Base-by-base conservation (phyloP, 768 basidiomycete genomes). In the Tephrocybe rancida region DNA sequence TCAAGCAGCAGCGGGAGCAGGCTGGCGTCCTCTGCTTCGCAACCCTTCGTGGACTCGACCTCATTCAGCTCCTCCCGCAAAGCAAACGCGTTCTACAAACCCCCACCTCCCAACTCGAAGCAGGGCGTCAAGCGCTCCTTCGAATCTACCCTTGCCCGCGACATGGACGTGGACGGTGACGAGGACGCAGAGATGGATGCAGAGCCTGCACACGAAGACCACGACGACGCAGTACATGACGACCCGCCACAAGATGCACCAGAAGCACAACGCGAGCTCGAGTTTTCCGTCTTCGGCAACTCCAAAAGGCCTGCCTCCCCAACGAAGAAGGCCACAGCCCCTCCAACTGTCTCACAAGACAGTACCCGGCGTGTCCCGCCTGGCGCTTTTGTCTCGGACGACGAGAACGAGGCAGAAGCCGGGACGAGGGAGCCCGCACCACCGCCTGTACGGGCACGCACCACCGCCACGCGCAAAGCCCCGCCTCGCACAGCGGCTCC, bases 51-150 rank as follows among this genome's bases (percentile, higher is more conserved):
- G 11, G 44, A 50, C 5, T 48, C 55, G 2, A 53, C 18, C 22
- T 56, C 61, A 2, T 82, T 85, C 50, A 73, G 76, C 6, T 75
- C 78, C 1, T 78, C 77, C 45, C 73, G 72, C 27, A 75, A 78
- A 8, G 76, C 73, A 21, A 90, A 89, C 57, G 88, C 88, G 3
- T 90, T 90, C 64, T 89, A 83, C 62, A 74, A 78, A 32, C 86
- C 84, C 0, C 78, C 82, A 3, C 58, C 68, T 10, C 49, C 65
- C 1, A 64, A 62, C 13, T 39, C 44, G 19, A 44, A 43, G 55
- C 72, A 71, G 49, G 70, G 70, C 6, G 61, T 65, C n/a, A 74
- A 74, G 54, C 64, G 67, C 11, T 57, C 64, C 0, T 70, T 69
- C 48, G 70, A 62, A 27, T 54, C 52, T 6, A 67, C 61, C 44